phyloP scores from a whole-genome alignment of 805 yeast genomes.

The Ogataea naganishii region DNA sequence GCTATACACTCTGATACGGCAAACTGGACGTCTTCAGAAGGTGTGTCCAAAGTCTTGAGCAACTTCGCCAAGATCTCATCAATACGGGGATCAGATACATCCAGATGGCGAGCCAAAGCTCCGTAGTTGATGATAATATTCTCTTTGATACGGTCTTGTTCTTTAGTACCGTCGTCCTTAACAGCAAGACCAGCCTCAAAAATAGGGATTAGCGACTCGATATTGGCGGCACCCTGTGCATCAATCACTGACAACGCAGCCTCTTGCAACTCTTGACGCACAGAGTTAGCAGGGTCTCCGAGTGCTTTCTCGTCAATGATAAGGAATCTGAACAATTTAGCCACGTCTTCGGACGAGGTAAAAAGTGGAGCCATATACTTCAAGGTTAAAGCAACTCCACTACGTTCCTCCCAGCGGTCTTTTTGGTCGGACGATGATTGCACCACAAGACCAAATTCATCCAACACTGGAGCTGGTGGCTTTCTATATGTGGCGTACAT shows the following conservation, averaged over 20 bases:
- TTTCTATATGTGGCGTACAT: slow-evolving; percentile 52
- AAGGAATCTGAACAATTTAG: slow-evolving; percentile 51
- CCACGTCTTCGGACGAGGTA: slow-evolving; percentile 32
- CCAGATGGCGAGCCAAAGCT: slow-evolving; percentile 79
- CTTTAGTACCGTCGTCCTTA: slow-evolving; percentile 34
- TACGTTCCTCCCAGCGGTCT: slow-evolving; percentile 80
- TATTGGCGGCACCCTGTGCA: slow-evolving; percentile 51
- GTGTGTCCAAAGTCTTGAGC: slow-evolving; percentile 69
- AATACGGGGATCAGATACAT: slow-evolving; percentile 57
- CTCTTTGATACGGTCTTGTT: slow-evolving; percentile 61
- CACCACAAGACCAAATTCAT: slow-evolving; percentile 71
- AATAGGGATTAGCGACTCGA: slow-evolving; percentile 73
- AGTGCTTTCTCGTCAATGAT: slow-evolving; percentile 51
- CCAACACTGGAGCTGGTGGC: slow-evolving; percentile 72
- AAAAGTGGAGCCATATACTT: slow-evolving; percentile 45
- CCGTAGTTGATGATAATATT: slow-evolving; percentile 85
- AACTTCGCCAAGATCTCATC: slow-evolving; percentile 58
- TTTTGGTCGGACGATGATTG: slow-evolving; percentile 50
- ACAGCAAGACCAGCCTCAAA: slow-evolving; percentile 62
- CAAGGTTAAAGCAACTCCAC: slow-evolving; percentile 69
- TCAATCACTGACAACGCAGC: slow-evolving; percentile 78
- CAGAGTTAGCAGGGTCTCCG: slow-evolving; percentile 65
- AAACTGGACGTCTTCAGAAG: slow-evolving; percentile 82
- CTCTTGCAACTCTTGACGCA: slow-evolving; percentile 75
- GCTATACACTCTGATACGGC: slow-evolving; percentile 84